Base-by-base conservation (phyloP, 1,139 yeast species). In the Pichia sp. region DNA sequence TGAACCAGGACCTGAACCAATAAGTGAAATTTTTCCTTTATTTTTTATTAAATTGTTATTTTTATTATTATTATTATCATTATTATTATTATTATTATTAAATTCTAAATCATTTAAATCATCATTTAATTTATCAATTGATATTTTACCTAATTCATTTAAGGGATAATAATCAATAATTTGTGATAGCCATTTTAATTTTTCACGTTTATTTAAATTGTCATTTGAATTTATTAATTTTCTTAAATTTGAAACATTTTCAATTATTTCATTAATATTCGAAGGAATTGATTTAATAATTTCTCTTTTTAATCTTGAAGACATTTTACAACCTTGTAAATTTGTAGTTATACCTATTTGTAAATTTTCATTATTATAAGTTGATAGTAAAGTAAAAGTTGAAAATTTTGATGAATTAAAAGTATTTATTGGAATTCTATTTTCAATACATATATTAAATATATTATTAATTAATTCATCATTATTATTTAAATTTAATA, bases 1-100 rank as follows among this genome's bases (percentile, higher is more conserved):
- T 2, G 94, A 80, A 0, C 98, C 98, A 0, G 97, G 97, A 0
- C 98, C 98, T 2, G 96, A 76, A 1, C 98, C 98, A 16, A 90
- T 89, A 28, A 92, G 69, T 2, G 95, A 76, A 11, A 90, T 82
- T 4, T 73, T 56, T 0, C 94, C 96, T 38, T 56, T 60, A 34
- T 55, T 57, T 12, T 39, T 5, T 6, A n/a, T n/a, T n/a, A n/a
- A n/a, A n/a, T n/a, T n/a, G n/a, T n/a, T n/a, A n/a, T n/a, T n/a
- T n/a, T n/a, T n/a, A n/a, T n/a, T n/a, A n/a, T n/a, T n/a, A n/a
- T 3, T 24, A 9, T 26, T 12, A 30, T 20, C n/a, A 10, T 16
- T 25, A 11, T 23, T 16, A 24, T 33, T 22, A n/a, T 25, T 16
- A 25, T 29, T 29, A 32, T 12, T 10, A 24, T 33, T 22, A 27